Percentiles rank a stretch among this genome's conserved stretches.
These are phyloP conservation scores for Diutina rugosa DNA, from an alignment of 1,139 yeast genomes.

Conservation along the genomic window DNA sequence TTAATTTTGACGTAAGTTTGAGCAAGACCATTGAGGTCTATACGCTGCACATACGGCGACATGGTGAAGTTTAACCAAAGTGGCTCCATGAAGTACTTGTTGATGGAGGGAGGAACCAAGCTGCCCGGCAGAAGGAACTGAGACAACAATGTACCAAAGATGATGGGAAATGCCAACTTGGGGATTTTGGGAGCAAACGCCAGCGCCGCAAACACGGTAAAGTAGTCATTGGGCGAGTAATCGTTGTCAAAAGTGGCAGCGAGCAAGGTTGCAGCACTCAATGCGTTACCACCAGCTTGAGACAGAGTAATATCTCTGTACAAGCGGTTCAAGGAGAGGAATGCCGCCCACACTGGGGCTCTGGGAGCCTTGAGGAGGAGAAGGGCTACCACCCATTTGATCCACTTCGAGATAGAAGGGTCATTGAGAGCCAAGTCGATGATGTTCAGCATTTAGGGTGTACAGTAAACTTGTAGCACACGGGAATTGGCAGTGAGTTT, in stretches of 20 bases:
- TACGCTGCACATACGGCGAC: background rate
- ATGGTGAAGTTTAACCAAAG: background rate
- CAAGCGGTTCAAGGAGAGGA: background rate
- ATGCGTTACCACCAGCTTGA: background rate
- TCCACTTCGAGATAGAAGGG: background rate
- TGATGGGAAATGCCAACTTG: background rate
- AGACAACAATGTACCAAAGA: background rate
- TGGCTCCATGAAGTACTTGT: background rate
- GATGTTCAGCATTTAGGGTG: background rate
- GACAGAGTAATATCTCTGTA: background rate
- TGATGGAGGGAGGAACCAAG: background rate
- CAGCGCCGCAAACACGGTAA: constrained; percentile 1
- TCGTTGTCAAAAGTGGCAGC: background rate
- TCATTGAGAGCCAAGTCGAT: background rate
- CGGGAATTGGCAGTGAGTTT: background rate
- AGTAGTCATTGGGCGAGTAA: background rate
- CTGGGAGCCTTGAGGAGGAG: background rate
- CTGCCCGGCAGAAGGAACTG: background rate
- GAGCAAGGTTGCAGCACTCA: background rate
- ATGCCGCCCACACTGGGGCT: constrained; percentile 1
- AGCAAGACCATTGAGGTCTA: background rate
- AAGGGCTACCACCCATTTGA: background rate
- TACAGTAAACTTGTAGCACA: background rate
- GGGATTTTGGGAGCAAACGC: background rate
- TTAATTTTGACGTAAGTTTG: background rate